A percentile compares a stretch with the other conserved stretches of the same genome.
Conservation (phyloP, 2,329 filamentous ascomycete species). For the Dactylonectria macrodidyma region DNA sequence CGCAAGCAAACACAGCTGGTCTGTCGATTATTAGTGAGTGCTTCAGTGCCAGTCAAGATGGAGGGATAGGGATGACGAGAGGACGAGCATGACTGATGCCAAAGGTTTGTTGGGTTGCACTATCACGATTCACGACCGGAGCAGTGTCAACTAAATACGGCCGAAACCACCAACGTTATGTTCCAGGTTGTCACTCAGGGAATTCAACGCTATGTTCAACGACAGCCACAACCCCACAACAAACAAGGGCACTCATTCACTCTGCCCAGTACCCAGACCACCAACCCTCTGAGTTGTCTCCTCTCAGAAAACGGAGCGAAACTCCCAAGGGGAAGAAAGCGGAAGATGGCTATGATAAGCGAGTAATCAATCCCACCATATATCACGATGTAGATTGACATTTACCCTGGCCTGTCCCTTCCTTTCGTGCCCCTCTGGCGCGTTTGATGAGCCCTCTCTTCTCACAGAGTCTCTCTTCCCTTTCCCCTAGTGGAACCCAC, state of each 20-base stretch:
- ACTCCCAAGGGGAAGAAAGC: neutral
- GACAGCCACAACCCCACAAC: conserved; percentile 12
- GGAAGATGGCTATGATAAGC: conserved; percentile 1
- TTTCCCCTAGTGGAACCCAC: conserved; percentile 6
- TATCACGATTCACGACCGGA: neutral
- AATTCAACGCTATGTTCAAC: conserved; percentile 11
- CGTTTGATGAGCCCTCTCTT: neutral
- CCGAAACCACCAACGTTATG: conserved; percentile 2
- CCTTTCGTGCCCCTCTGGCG: neutral
- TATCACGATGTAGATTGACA: neutral
- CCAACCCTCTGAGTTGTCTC: no score
- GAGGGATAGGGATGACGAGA: neutral
- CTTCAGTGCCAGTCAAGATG: no score
- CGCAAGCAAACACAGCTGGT: neutral
- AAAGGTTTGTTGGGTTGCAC: neutral
- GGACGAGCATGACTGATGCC: neutral
- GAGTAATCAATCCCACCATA: conserved; percentile 4
- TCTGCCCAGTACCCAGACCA: no score
- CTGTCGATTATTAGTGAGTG: neutral
- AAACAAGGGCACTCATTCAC: neutral
- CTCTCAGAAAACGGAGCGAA: neutral
- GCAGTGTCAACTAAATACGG: neutral
- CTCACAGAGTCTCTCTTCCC: no score
- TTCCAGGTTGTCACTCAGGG: neutral
- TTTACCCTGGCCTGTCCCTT: neutral